Evolutionary conservation across 2,329 filamentous ascomycete species (phyloP).

Genomic region (Alternaria panax): DNA sequence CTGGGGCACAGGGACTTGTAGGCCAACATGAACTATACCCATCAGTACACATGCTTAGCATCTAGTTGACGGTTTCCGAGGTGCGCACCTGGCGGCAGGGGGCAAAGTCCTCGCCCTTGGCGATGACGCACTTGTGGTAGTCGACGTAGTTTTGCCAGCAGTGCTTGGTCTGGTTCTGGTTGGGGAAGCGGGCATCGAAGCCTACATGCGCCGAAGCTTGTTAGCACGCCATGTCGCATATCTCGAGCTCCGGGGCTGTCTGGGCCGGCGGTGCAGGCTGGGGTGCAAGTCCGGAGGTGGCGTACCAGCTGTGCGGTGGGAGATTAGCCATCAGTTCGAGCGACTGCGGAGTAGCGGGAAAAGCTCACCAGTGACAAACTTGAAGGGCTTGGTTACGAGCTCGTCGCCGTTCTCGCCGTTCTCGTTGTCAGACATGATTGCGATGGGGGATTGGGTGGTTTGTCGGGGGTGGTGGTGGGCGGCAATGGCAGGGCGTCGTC

Average conservation of each 20-base stretch:
- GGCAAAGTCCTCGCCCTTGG: constrained; percentile 98
- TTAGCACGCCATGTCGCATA: constrained; percentile 24
- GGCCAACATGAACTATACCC: constrained; percentile 84
- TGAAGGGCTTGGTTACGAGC: constrained; percentile 98
- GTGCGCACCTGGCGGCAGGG: constrained; percentile 87
- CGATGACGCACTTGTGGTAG: constrained; percentile 99
- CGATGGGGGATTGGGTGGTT: constrained; percentile 45
- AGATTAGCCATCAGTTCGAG: constrained; percentile 39
- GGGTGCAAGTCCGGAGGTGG: constrained; percentile 22
- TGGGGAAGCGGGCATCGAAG: constrained; percentile 99
- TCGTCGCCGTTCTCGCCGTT: constrained; percentile 67
- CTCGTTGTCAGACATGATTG: constrained; percentile 86
- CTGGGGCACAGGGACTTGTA: constrained; percentile 98
- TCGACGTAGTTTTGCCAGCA: constrained; percentile 99
- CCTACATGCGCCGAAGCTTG: constrained; percentile 62
- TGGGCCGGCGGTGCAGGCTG: constrained; percentile 12
- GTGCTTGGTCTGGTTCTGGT: constrained; percentile 98
- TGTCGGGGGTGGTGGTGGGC: constrained; percentile 25
- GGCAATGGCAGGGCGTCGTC: constrained; percentile 38
- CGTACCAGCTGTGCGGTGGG: constrained; percentile 51
- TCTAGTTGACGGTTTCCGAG: neutral
- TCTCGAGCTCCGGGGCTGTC: neutral
- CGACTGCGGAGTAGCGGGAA: constrained; percentile 19
- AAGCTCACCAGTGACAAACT: constrained; percentile 96
- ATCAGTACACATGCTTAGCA: constrained; percentile 11